Percentiles rank a stretch among this genome's conserved stretches.
phyloP scores from a whole-genome alignment of 202 grass and related monocot genomes.

The Zizania palustris region DNA sequence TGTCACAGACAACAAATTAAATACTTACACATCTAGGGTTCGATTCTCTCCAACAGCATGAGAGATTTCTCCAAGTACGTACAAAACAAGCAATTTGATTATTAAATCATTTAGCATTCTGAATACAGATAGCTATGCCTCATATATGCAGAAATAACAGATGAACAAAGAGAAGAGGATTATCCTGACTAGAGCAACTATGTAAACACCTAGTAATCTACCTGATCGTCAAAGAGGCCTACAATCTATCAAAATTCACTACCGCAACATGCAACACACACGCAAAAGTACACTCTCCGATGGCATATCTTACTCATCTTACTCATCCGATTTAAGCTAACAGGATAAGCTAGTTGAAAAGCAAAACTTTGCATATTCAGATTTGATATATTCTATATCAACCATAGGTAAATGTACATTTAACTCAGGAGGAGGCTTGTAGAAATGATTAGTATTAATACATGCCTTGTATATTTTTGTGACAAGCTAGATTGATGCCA shows the following conservation, averaged over 20 bases:
- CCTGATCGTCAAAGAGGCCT: constrained; percentile 23
- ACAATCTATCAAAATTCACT: constrained; percentile 30
- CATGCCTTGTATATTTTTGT: constrained; percentile 66
- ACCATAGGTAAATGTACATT: too few relatives aligned
- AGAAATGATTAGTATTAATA: constrained; percentile 8
- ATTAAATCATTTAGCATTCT: neutral
- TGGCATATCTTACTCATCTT: constrained; percentile 3
- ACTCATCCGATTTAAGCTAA: neutral
- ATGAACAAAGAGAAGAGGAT: neutral
- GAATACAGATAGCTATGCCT: neutral
- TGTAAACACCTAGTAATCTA: constrained; percentile 10
- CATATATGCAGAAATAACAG: constrained; percentile 1
- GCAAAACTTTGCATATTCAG: too few relatives aligned
- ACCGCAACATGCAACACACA: neutral
- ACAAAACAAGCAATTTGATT: constrained; percentile 2
- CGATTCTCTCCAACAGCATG: neutral
- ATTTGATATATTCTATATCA: too few relatives aligned
- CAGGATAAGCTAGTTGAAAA: constrained; percentile 9
- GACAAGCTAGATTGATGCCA: constrained; percentile 65
- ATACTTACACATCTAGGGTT: constrained; percentile 7
- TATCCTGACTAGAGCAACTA: constrained; percentile 14
- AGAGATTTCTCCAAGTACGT: neutral
- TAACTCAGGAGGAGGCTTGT: too few relatives aligned
- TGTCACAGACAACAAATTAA: constrained; percentile 21
- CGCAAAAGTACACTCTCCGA: constrained; percentile 7